phyloP scores from a whole-genome alignment of 371 early-diverging fungal species.

The Rhizopus sp. region DNA sequence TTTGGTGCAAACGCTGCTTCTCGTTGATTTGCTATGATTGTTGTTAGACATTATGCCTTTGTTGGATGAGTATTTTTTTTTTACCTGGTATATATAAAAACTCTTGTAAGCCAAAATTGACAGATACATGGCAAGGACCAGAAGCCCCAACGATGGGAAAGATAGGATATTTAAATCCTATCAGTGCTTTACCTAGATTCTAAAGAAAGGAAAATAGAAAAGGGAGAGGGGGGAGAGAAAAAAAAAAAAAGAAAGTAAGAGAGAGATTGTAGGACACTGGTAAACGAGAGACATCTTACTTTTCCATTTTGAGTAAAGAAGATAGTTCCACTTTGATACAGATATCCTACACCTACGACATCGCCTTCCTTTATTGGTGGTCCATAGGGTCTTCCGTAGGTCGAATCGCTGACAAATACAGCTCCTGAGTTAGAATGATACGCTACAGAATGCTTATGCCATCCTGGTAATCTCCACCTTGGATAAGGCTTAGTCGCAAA shows the following conservation, averaged over 20 bases:
- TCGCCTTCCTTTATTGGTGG: slow-evolving; percentile 65
- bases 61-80: neutral
- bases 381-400: slow-evolving; percentile 61
- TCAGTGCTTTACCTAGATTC: slow-evolving; percentile 53
- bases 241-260: neutral
- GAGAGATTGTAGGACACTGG: no score
- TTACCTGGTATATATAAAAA: slow-evolving; percentile 26
- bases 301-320: slow-evolving; percentile 78
- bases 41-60: neutral
- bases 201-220: slow-evolving; percentile 3
- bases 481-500: slow-evolving; percentile 70
- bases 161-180: slow-evolving; percentile 50
- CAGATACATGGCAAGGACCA: slow-evolving; percentile 55
- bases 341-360: slow-evolving; percentile 71
- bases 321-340: slow-evolving; percentile 63
- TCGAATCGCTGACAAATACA: slow-evolving; percentile 63
- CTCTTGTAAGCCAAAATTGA: slow-evolving; percentile 58
- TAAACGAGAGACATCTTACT: slow-evolving; percentile 5
- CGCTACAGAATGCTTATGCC: slow-evolving; percentile 69
- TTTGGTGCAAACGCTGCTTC: slow-evolving; percentile 71
- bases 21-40: slow-evolving; percentile 64
- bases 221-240: neutral
- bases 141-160: slow-evolving; percentile 57
- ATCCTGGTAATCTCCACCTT: slow-evolving; percentile 57
- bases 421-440: slow-evolving; percentile 60